Evolutionary conservation across 129 eudicot species (phyloP).

Genomic region (Flaveria bidentis): DNA sequence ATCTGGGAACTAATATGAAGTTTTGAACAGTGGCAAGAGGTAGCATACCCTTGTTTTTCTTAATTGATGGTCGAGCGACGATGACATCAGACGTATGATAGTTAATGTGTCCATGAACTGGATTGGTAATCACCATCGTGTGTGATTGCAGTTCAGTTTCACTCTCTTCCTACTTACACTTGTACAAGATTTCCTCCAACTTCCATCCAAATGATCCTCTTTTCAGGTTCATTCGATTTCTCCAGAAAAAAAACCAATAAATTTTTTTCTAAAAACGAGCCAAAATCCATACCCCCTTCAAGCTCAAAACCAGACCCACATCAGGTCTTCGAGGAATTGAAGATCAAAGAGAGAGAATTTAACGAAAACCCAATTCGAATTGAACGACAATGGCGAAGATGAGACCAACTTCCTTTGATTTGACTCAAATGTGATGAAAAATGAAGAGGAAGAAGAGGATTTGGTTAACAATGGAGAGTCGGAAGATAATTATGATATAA

Average conservation of each 20-base stretch:
- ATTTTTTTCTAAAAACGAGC: constrained; percentile 17
- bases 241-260: constrained; percentile 11
- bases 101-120: no score
- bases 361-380: constrained; percentile 14
- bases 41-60: no score
- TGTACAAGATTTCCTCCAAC: constrained; percentile 28
- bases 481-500: constrained; percentile 27
- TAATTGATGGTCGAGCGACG: no score
- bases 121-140: no score
- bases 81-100: no score
- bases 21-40: no score
- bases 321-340: constrained; percentile 19
- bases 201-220: constrained; percentile 20
- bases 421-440: constrained; percentile 15
- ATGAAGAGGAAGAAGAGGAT: constrained; percentile 31
- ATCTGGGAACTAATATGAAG: no score
- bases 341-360: constrained; percentile 31
- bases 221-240: constrained; percentile 1
- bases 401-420: constrained; percentile 24
- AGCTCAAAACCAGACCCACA: constrained; percentile 26
- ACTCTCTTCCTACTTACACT: constrained; percentile 30
- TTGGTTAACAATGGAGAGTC: constrained; percentile 24
- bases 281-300: constrained; percentile 22
- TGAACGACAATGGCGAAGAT: background rate
- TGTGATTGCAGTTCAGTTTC: constrained; percentile 21